These are phyloP conservation scores for Chenopodium quinoa DNA, from an alignment of 148 eudicot species.

Conservation along the genomic window DNA sequence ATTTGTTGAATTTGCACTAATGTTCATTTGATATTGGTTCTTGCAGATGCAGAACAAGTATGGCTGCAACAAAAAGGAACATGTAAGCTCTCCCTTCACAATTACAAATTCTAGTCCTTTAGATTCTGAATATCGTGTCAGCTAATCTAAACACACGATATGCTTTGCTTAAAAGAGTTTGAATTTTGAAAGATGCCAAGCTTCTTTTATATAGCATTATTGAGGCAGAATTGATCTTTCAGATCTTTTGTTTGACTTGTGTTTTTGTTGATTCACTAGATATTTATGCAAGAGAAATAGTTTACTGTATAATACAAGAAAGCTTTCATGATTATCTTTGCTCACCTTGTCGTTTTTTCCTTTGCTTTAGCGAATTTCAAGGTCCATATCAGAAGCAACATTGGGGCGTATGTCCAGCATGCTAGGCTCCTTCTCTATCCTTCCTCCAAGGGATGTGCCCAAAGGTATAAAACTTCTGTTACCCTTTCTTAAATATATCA, in stretches of 20 bases:
- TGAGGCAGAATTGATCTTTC: not conserved
- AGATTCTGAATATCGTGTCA: not conserved
- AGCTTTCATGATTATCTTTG: not conserved
- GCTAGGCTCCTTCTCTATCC: slow-evolving; percentile 62
- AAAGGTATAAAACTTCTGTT: slow-evolving; percentile 40
- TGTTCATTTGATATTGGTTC: slow-evolving; percentile 18
- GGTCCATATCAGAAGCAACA: slow-evolving; percentile 75
- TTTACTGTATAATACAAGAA: not conserved
- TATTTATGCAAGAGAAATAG: not conserved
- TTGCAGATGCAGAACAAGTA: slow-evolving; percentile 91
- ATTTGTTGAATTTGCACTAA: slow-evolving; percentile 21
- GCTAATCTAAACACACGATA: not conserved
- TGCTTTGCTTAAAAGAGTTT: not conserved
- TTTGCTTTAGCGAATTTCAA: slow-evolving; percentile 41
- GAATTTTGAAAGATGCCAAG: not conserved
- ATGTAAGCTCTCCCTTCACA: slow-evolving; percentile 48
- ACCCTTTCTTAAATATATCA: not conserved
- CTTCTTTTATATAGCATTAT: not conserved
- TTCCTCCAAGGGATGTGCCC: slow-evolving; percentile 47
- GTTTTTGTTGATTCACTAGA: not conserved
- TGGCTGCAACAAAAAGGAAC: slow-evolving; percentile 58
- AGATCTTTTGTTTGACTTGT: not conserved
- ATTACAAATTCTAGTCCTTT: not conserved
- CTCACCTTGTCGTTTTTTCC: slow-evolving; percentile 8
- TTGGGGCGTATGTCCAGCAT: slow-evolving; percentile 69